Evolutionary conservation across 2,329 filamentous ascomycete species (phyloP), one percentile per base, ranked within the genome.

Genomic region (Pseudopithomyces chartarum): DNA sequence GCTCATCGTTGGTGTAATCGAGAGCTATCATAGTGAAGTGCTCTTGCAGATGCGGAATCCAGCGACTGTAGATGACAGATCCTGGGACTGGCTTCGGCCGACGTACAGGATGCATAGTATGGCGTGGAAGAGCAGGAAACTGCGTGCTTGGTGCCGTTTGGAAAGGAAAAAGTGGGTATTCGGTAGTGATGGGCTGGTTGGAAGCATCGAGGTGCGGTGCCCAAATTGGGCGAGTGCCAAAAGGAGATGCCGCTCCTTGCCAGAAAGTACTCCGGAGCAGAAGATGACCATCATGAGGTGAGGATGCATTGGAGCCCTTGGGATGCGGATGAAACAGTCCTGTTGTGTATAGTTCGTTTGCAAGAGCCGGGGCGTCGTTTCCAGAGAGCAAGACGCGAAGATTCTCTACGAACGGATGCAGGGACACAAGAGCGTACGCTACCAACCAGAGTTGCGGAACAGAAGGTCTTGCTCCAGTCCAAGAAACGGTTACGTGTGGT

Each of bases 21-120:
- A 94, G 81, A 11, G 85, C 86, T n/a, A 90, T 81, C 80, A 93
- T 89, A 58, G 87, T 90, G 73, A 93, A 93, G 62, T 85, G 89
- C 79, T 93, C 88, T 58, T 86, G 80, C 39, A 93, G 80, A 67
- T 92, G 87, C 7, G 90, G 89, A 58, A 93, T 88, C 79, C 88
- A 93, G 55, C 90, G 86, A 70, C 89, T 91, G 79, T 94, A 94
- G 63, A 90, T 83, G 58, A 89, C 82, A 1, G 87, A 84, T 3
- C 89, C 89, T 0, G 88, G 88, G 1, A 80, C 78, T 5, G 90
- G 90, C 78, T 94, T 93, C 33, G 86, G 82, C 1, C 87, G 86
- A 8, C 90, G 87, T 7, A 88, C 81, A 3, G 90, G 90, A 75
- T 93, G 90, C 75, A 85, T 87, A 11, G 85, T 80, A 71, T 89